These are phyloP conservation scores for Candida maesae DNA, from an alignment of 805 yeast species.

Conservation along the genomic window DNA sequence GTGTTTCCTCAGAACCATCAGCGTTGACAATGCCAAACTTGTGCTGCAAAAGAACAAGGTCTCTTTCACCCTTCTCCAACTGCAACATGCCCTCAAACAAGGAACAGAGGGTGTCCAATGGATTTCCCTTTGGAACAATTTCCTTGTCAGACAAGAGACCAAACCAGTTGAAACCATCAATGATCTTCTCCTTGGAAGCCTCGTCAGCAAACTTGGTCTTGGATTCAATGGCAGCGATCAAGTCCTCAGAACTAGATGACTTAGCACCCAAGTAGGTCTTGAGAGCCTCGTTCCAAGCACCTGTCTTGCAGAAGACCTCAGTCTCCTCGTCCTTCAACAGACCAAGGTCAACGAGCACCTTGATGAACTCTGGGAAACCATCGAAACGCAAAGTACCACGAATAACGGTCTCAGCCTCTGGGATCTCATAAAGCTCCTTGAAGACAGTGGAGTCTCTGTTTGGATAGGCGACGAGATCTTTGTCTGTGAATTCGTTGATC, in stretches of 20 bases:
- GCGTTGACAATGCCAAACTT: constrained; percentile 97
- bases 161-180: constrained; percentile 89
- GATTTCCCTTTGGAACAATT: constrained; percentile 87
- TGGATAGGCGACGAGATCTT: constrained; percentile 81
- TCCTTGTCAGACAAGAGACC: constrained; percentile 78
- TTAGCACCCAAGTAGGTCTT: constrained; percentile 70
- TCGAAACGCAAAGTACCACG: constrained; percentile 98
- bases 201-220: constrained; percentile 78
- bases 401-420: constrained; percentile 95
- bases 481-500: constrained; percentile 83
- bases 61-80: constrained; percentile 93
- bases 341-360: constrained; percentile 91
- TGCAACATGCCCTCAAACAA: constrained; percentile 94
- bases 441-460: constrained; percentile 96
- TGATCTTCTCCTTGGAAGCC: constrained; percentile 80
- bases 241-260: constrained; percentile 66
- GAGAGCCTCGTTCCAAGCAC: constrained; percentile 88
- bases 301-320: constrained; percentile 51
- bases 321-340: constrained; percentile 76
- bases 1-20: constrained; percentile 83
- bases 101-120: constrained; percentile 95
- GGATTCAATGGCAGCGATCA: constrained; percentile 68
- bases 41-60: constrained; percentile 92
- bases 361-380: constrained; percentile 98
- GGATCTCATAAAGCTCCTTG: constrained; percentile 87